Conservation (phyloP, 1,284 basidiomycete genomes). For the Chalciporus sp. region DNA sequence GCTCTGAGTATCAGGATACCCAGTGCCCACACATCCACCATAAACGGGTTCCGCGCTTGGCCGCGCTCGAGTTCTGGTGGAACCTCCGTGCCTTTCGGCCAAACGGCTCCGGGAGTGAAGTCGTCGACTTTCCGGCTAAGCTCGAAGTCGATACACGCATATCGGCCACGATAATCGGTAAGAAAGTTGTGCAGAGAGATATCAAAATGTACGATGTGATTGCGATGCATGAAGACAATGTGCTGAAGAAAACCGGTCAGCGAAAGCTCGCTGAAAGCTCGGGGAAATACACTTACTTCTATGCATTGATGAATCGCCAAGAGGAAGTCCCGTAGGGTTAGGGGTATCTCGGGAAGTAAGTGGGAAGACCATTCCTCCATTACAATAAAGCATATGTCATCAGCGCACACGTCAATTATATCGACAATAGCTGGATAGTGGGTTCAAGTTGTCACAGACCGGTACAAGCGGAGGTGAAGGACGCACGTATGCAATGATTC, state of each 20-base stretch:
- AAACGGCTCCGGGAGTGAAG: constrained; percentile 41
- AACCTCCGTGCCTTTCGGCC: constrained; percentile 58
- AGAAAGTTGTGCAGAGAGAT: constrained; percentile 70
- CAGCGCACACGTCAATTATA: constrained; percentile 54
- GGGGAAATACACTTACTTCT: constrained; percentile 44
- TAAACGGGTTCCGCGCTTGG: constrained; percentile 59
- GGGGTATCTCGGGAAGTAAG: constrained; percentile 52
- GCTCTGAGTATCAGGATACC: constrained; percentile 63
- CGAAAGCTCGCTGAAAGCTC: neutral
- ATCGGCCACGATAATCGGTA: constrained; percentile 61
- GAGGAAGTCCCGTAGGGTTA: constrained; percentile 55
- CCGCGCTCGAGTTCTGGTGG: constrained; percentile 68
- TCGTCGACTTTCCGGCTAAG: constrained; percentile 56
- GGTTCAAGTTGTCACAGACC: constrained; percentile 1
- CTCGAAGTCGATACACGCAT: constrained; percentile 75
- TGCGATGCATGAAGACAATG: constrained; percentile 65
- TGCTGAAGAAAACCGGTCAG: constrained; percentile 46
- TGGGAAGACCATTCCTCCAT: constrained; percentile 80
- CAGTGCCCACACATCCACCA: constrained; percentile 71
- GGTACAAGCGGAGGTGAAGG: constrained; percentile 2
- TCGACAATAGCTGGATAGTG: constrained; percentile 58
- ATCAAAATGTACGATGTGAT: constrained; percentile 68
- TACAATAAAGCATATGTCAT: constrained; percentile 64
- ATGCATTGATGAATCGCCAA: constrained; percentile 64
- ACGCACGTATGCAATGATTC: constrained; percentile 76